phyloP scores from a whole-genome alignment of 129 eudicot species.

The Helichrysum umbraculigerum region DNA sequence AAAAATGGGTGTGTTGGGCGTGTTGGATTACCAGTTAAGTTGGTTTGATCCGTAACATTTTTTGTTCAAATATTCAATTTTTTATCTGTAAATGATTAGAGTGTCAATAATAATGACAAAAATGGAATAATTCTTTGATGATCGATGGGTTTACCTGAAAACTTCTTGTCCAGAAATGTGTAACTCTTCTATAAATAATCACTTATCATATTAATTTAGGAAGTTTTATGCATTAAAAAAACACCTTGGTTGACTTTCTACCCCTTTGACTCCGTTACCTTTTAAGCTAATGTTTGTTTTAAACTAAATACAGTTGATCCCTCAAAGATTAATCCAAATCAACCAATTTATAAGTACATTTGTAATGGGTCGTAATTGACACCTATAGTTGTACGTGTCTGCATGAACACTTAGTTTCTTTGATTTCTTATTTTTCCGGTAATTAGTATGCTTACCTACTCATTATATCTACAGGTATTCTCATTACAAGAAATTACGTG shows the following conservation, averaged over 20 bases:
- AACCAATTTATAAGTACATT: not conserved
- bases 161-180: not conserved
- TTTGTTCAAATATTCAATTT: too few species aligned
- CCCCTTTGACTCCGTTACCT: not conserved
- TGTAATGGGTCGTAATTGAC: not conserved
- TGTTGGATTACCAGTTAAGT: not conserved
- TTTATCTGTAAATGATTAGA: too few species aligned
- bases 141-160: not conserved
- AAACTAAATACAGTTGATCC: not conserved
- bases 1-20: not conserved
- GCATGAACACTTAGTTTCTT: slow-evolving; percentile 13
- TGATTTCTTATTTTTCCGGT: not conserved
- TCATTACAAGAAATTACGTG: slow-evolving; percentile 86
- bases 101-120: too few species aligned
- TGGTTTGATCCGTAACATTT: not conserved
- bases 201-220: not conserved
- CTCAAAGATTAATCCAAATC: not conserved
- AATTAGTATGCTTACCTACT: slow-evolving; percentile 18
- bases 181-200: not conserved
- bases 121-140: not conserved
- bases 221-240: not conserved
- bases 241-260: not conserved
- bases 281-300: not conserved
- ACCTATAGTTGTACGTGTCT: not conserved
- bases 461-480: slow-evolving; percentile 49